phyloP scores from a whole-genome alignment of 164 flowering plant species.

The Aristolochia californica region DNA sequence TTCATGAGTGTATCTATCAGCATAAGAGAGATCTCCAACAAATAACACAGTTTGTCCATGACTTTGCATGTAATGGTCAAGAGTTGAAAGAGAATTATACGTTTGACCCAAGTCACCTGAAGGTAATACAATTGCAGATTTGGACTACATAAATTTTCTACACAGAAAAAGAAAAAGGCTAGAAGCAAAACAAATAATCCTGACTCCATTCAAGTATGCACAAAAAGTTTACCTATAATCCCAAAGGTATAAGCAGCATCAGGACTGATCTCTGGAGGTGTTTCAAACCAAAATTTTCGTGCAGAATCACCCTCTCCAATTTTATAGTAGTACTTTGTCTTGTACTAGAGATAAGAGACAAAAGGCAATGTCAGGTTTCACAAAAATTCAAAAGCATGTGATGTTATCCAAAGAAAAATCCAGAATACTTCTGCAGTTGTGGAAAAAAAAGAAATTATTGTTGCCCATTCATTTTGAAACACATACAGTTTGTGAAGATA shows the following conservation, averaged over 20 bases:
- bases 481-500: too few relatives aligned
- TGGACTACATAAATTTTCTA: too few relatives aligned
- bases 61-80: slow-evolving; percentile 76
- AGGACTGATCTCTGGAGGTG: slow-evolving; percentile 71
- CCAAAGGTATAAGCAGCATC: slow-evolving; percentile 81
- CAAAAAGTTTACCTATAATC: slow-evolving; percentile 63
- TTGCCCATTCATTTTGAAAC: too few relatives aligned
- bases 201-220: not conserved
- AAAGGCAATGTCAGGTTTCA: slow-evolving; percentile 5
- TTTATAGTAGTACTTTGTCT: slow-evolving; percentile 84
- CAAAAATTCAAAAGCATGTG: not conserved
- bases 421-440: too few relatives aligned
- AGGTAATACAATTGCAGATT: not conserved
- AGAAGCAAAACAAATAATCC: not conserved
- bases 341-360: slow-evolving; percentile 33
- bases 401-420: not conserved
- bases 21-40: slow-evolving; percentile 97
- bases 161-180: not conserved
- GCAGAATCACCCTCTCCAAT: slow-evolving; percentile 63
- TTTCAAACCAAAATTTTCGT: slow-evolving; percentile 77
- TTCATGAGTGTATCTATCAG: slow-evolving; percentile 76
- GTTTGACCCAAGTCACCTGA: slow-evolving; percentile 96
- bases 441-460: too few relatives aligned
- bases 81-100: slow-evolving; percentile 83
- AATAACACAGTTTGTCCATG: slow-evolving; percentile 42